phyloP scores from a whole-genome alignment of 805 yeast genomes.

The Ogataea trehalophila region DNA sequence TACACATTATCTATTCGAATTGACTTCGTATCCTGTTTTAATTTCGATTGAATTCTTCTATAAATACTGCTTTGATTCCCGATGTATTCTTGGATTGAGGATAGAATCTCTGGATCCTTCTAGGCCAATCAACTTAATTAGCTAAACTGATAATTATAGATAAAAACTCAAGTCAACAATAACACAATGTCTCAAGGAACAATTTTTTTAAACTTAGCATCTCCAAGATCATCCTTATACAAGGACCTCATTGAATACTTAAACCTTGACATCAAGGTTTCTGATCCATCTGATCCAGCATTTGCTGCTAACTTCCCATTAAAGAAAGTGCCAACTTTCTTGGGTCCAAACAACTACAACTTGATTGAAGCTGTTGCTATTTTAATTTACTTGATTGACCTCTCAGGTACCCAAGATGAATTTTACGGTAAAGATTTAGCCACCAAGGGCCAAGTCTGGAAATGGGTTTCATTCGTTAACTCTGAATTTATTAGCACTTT shows the following conservation, averaged over 20 bases:
- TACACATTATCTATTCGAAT: too few species aligned
- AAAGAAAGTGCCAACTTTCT: constrained; percentile 56
- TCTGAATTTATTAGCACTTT: constrained; percentile 48
- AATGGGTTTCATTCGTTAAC: constrained; percentile 75
- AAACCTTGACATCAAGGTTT: constrained; percentile 50
- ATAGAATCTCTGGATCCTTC: too few species aligned
- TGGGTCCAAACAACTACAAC: constrained; percentile 61
- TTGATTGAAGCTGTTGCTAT: constrained; percentile 64
- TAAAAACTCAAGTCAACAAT: neutral
- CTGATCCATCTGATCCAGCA: constrained; percentile 35
- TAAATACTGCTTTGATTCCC: too few species aligned
- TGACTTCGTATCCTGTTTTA: too few species aligned
- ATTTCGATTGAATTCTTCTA: too few species aligned
- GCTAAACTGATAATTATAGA: neutral
- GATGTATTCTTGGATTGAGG: too few species aligned
- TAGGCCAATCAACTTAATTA: neutral
- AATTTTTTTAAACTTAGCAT: constrained; percentile 9
- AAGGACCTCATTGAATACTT: constrained; percentile 49
- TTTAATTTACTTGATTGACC: constrained; percentile 37
- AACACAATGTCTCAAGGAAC: constrained; percentile 7
- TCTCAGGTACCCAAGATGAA: constrained; percentile 34
- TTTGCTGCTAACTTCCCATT: constrained; percentile 55
- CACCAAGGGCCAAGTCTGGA: constrained; percentile 59
- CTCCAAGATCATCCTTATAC: constrained; percentile 33
- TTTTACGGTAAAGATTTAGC: constrained; percentile 52